Percentiles rank a stretch among this genome's conserved stretches.
phyloP scores from a whole-genome alignment of 2,329 filamentous ascomycete genomes.

The Neonectria hederae region DNA sequence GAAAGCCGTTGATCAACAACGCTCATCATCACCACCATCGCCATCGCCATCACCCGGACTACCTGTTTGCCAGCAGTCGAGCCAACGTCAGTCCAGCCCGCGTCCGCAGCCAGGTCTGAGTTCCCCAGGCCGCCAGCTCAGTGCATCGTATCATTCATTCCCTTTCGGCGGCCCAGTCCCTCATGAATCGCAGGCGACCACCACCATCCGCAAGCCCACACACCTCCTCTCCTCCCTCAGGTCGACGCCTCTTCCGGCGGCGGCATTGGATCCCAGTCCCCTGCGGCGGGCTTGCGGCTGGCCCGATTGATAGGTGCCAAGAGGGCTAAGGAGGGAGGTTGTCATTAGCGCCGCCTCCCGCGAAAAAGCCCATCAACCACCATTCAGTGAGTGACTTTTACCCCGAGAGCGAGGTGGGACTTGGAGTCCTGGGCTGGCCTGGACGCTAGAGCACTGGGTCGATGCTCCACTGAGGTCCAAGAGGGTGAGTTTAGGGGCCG shows the following conservation, averaged over 20 bases:
- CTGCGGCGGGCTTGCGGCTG: slow-evolving; percentile 16
- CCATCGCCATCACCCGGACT: slow-evolving; percentile 1
- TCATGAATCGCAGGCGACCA: not conserved
- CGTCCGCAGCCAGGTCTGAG: not conserved
- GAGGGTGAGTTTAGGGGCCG: not conserved
- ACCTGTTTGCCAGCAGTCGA: slow-evolving; percentile 5
- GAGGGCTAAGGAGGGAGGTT: slow-evolving; percentile 14
- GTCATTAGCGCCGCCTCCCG: slow-evolving; percentile 15
- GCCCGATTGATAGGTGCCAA: slow-evolving; percentile 32
- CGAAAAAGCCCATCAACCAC: slow-evolving; percentile 23
- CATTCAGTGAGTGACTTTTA: too few relatives aligned
- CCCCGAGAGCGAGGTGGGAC: slow-evolving; percentile 20
- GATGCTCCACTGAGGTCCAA: slow-evolving; percentile 1
- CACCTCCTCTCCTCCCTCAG: slow-evolving; percentile 11
- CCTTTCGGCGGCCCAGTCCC: slow-evolving; percentile 4
- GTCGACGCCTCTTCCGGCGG: slow-evolving; percentile 19
- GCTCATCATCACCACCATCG: not conserved
- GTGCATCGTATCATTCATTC: slow-evolving; percentile 25
- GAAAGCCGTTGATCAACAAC: slow-evolving; percentile 1
- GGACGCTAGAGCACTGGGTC: slow-evolving; percentile 6
- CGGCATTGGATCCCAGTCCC: slow-evolving; percentile 29
- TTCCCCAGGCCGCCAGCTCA: not conserved
- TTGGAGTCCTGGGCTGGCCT: not conserved
- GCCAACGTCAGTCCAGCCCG: too few relatives aligned
- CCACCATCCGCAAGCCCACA: not conserved